Evolutionary conservation across 73 alveolate genomes (phyloP), one percentile per base, ranked within the genome.

Genomic region (Tetrahymena borealis): DNA sequence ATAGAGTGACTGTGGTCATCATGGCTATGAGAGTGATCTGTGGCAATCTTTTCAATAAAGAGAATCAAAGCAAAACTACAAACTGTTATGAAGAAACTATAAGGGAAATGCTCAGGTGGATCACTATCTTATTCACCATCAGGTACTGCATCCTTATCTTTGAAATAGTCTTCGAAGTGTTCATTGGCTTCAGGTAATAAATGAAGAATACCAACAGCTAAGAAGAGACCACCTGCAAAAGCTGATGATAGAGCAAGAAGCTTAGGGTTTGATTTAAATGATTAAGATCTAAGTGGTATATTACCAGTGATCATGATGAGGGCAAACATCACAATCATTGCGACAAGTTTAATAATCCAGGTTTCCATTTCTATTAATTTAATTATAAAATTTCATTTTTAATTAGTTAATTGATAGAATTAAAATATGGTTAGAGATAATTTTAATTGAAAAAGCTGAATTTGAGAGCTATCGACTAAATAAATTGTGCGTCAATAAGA

Each of bases 151-250:
- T 95, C 93, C 8, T 94, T 78, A 32, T 93, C 85, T 32, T 91
- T 43, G 79, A 79, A 96, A 92, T 91, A 96, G 20, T 40, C 39
- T 40, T 95, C 98, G 91, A 96, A 96, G 90, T 94, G 95, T 78
- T 94, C 98, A 16, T 91, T 93, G 15, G 98, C 98, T 90, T 96
- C 98, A 15, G 98, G 98, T 85, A 96, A 92, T 78, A 96, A 91
- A 91, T 96, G 98, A 39, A 95, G 93, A 39, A 96, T 91, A 37
- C 98, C 98, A 18, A 96, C 96, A 33, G 97, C 97, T 79, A 96
- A 90, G 93, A 96, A 96, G 38, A 96, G 93, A 41, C 98, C 98
- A n/a, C 98, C 98, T 90, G 98, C 94, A 91, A 96, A 96, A 12
- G 98, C 98, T 85, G 95, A 95, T 40, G 97, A 96, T 41, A 91